These are phyloP conservation scores for Stephanodiscus minutulus DNA, from an alignment of 108 stramenopile genomes.

Conservation along the genomic window DNA sequence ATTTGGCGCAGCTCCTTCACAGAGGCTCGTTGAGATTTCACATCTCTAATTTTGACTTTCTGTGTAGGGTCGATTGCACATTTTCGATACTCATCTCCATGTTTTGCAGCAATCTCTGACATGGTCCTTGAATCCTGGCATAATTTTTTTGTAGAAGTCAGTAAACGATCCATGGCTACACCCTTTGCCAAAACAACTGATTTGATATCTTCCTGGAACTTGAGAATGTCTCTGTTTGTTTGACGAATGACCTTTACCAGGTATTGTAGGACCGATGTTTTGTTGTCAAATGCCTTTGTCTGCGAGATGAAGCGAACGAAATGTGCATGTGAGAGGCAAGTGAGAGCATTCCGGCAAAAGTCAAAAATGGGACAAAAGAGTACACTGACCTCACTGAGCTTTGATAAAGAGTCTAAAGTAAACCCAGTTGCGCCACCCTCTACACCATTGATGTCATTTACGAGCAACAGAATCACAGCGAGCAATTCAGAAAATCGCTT, in stretches of 20 bases:
- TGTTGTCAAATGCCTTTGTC: constrained; percentile 94
- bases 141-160: constrained; percentile 51
- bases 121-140: constrained; percentile 52
- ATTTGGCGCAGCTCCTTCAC: constrained; percentile 36
- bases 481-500: constrained; percentile 69
- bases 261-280: constrained; percentile 91
- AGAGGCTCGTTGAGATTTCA: constrained; percentile 50
- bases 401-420: constrained; percentile 87
- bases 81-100: constrained; percentile 55
- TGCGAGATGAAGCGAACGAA: constrained; percentile 9
- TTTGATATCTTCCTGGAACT: constrained; percentile 62
- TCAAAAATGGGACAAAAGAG: not conserved
- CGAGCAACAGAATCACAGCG: constrained; percentile 78
- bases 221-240: constrained; percentile 58
- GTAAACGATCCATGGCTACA: constrained; percentile 61
- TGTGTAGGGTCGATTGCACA: constrained; percentile 23
- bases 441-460: constrained; percentile 86
- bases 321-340: too few relatives aligned
- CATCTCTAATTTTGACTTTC: constrained; percentile 49
- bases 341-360: not conserved
- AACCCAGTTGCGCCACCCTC: constrained; percentile 78
- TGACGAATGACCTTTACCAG: constrained; percentile 66
- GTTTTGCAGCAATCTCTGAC: constrained; percentile 46
- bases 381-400: constrained; percentile 75
- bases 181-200: constrained; percentile 55